Percentiles rank a stretch among this genome's conserved stretches.
These are phyloP conservation scores for Citropsis articulata DNA, from an alignment of 345 rosid genomes.

Conservation along the genomic window DNA sequence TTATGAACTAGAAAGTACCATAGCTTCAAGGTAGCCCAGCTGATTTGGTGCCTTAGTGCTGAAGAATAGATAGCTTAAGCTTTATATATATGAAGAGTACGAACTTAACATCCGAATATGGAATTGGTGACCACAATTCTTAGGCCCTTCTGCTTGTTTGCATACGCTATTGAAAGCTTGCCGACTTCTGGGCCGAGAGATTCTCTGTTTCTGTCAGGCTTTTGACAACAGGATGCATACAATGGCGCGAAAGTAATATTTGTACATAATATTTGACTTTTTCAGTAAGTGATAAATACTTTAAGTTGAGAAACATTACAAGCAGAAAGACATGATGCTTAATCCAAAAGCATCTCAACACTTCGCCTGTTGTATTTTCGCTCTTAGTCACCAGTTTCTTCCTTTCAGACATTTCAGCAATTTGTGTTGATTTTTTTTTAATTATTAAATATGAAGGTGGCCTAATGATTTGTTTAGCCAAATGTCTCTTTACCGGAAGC, in stretches of 20 bases:
- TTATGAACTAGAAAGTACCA: conserved; percentile 6
- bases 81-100: neutral
- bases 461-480: neutral
- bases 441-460: neutral
- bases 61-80: neutral
- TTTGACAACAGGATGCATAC: neutral
- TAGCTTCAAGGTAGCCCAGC: neutral
- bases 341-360: conserved; percentile 6
- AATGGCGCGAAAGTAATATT: neutral
- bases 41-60: neutral
- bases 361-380: neutral
- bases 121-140: neutral
- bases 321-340: neutral
- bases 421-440: neutral
- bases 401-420: neutral
- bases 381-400: neutral
- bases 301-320: neutral
- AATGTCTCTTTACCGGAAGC: neutral
- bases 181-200: neutral
- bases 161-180: neutral
- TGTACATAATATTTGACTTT: too few species aligned
- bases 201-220: neutral
- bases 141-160: conserved; percentile 2
- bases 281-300: neutral
- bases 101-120: neutral